Conservation (phyloP, 495 filamentous ascomycete species). For the Halenospora varia region DNA sequence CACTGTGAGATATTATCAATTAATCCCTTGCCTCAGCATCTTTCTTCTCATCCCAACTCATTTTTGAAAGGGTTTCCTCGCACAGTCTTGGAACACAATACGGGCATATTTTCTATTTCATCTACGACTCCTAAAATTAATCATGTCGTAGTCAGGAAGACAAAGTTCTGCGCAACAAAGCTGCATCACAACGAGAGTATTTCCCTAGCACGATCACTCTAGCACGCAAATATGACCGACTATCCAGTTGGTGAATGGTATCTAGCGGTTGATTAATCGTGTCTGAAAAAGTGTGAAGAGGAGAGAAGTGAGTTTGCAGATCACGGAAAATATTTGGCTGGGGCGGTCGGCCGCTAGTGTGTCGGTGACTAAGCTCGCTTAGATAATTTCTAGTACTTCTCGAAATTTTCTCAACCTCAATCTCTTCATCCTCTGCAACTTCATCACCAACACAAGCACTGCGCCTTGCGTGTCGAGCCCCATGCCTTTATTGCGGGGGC, state of each 20-base stretch:
- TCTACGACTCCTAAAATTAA: too few relatives aligned
- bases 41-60: too few relatives aligned
- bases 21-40: too few relatives aligned
- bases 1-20: too few relatives aligned
- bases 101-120: too few relatives aligned
- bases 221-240: conserved; percentile 48
- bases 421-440: conserved; percentile 12
- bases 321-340: background rate
- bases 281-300: conserved; percentile 39
- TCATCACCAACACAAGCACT: background rate
- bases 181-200: conserved; percentile 14
- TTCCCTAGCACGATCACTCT: conserved; percentile 12
- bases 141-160: conserved; percentile 15
- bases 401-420: conserved; percentile 19
- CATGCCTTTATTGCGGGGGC: background rate
- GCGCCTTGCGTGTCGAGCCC: background rate
- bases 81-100: too few relatives aligned
- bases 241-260: conserved; percentile 37
- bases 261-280: conserved; percentile 50
- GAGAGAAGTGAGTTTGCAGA: conserved; percentile 18
- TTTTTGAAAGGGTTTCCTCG: too few relatives aligned
- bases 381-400: background rate
- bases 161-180: conserved; percentile 6
- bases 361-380: conserved; percentile 8
- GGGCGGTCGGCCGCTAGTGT: conserved; percentile 12